Percentiles rank a stretch among this genome's conserved stretches.
phyloP scores from a whole-genome alignment of 768 basidiomycete species.

The Cystofilobasidium macerans region DNA sequence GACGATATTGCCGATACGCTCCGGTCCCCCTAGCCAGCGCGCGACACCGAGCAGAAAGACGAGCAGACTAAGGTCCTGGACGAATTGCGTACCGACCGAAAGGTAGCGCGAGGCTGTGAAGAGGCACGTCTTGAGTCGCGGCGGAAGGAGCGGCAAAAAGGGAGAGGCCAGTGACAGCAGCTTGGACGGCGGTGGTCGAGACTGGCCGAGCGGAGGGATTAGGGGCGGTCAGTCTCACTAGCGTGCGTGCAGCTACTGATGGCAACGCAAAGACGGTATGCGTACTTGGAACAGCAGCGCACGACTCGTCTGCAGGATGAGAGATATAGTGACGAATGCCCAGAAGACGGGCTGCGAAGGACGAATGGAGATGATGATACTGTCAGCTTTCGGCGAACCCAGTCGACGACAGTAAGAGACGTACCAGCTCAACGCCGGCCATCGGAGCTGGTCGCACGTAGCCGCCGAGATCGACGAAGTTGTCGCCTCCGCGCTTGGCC shows the following conservation, averaged over 20 bases:
- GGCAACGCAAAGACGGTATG: background rate
- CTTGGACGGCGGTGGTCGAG: conserved; percentile 33
- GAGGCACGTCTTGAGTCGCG: conserved; percentile 33
- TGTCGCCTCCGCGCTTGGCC: background rate
- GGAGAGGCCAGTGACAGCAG: conserved; percentile 33
- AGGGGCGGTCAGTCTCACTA: background rate
- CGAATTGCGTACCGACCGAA: conserved; percentile 32
- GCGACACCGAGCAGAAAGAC: conserved; percentile 29
- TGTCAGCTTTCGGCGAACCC: background rate
- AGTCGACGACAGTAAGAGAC: background rate
- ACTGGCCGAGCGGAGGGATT: conserved; percentile 23
- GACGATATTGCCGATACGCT: background rate
- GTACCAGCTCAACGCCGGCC: conserved; percentile 12
- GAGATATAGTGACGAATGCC: conserved; percentile 37
- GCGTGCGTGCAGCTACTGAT: too few species aligned
- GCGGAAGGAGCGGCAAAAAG: conserved; percentile 38
- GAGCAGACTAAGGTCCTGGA: conserved; percentile 36
- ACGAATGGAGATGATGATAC: background rate
- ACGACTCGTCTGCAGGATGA: conserved; percentile 37
- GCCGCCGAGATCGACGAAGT: conserved; percentile 5
- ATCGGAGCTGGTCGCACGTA: conserved; percentile 18
- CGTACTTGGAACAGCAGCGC: conserved; percentile 37
- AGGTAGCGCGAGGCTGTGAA: conserved; percentile 36
- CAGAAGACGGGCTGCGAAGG: conserved; percentile 37
- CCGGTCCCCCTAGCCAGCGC: conserved; percentile 6